Evolutionary conservation across 768 basidiomycete species (phyloP).

Genomic region (Albatrellus ellisii): DNA sequence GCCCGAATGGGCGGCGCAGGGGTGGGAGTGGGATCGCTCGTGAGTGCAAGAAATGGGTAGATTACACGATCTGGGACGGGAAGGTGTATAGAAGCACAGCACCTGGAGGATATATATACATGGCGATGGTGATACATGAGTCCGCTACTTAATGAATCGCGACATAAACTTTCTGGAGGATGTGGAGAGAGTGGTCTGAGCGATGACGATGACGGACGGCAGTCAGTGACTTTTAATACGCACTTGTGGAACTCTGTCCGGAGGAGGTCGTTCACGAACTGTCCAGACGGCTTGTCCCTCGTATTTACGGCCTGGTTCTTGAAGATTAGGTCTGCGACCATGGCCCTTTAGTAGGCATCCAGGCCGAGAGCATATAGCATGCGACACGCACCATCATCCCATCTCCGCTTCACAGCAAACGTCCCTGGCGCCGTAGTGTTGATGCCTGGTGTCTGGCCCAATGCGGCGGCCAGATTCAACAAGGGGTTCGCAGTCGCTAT

Average conservation of each 20-base stretch:
- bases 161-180: slow-evolving; percentile 74
- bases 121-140: not conserved
- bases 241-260: slow-evolving; percentile 91
- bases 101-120: not conserved
- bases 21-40: slow-evolving; percentile 41
- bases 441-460: slow-evolving; percentile 65
- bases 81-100: not conserved
- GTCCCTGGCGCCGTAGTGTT: slow-evolving; percentile 68
- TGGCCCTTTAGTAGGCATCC: not conserved
- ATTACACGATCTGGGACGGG: not conserved
- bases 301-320: slow-evolving; percentile 89
- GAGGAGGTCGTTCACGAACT: slow-evolving; percentile 92
- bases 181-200: slow-evolving; percentile 1
- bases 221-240: slow-evolving; percentile 20
- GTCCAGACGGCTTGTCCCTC: slow-evolving; percentile 34
- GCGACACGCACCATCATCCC: slow-evolving; percentile 74
- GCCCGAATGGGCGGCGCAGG: slow-evolving; percentile 80
- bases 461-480: slow-evolving; percentile 80
- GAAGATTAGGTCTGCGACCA: slow-evolving; percentile 75
- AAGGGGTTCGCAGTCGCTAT: slow-evolving; percentile 84
- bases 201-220: not conserved
- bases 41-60: not conserved
- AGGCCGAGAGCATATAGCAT: not conserved
- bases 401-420: slow-evolving; percentile 84
- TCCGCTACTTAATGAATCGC: slow-evolving; percentile 70